Evolutionary conservation across 2,329 filamentous ascomycete species (phyloP).

Genomic region (Penicillium brasilianum): DNA sequence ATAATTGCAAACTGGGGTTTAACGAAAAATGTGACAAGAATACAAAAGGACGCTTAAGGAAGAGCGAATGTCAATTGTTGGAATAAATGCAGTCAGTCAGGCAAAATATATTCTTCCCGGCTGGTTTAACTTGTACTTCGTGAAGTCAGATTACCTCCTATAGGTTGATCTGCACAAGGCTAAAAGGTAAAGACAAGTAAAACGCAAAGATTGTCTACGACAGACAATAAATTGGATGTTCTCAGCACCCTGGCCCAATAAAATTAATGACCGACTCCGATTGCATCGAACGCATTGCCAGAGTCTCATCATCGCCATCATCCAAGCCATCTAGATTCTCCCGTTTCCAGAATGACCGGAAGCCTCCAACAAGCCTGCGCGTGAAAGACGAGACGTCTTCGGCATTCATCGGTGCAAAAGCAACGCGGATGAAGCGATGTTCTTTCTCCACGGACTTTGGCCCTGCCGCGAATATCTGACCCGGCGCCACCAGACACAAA

Average conservation of each 20-base stretch:
- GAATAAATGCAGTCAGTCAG: no score
- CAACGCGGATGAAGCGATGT: constrained; percentile 77
- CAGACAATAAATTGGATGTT: neutral
- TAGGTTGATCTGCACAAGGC: no score
- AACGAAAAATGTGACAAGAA: no score
- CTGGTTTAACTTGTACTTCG: neutral
- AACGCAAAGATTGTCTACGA: neutral
- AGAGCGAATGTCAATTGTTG: no score
- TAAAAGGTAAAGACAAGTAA: neutral
- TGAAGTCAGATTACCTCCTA: neutral
- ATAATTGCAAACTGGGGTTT: no score
- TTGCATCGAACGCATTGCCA: constrained; percentile 16
- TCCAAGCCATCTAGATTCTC: constrained; percentile 55
- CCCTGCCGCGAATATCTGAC: constrained; percentile 73
- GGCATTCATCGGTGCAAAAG: constrained; percentile 82
- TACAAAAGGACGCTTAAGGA: no score
- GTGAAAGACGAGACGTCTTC: constrained; percentile 68
- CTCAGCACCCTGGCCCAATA: constrained; percentile 18
- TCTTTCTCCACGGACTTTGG: constrained; percentile 63
- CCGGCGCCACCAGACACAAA: constrained; percentile 72
- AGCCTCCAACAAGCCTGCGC: constrained; percentile 68
- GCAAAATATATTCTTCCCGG: no score
- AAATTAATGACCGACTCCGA: constrained; percentile 14
- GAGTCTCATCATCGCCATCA: constrained; percentile 26
- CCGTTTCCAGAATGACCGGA: constrained; percentile 77